Conservation (phyloP, 73 alveolate genomes). For the Paramecium caudatum region DNA sequence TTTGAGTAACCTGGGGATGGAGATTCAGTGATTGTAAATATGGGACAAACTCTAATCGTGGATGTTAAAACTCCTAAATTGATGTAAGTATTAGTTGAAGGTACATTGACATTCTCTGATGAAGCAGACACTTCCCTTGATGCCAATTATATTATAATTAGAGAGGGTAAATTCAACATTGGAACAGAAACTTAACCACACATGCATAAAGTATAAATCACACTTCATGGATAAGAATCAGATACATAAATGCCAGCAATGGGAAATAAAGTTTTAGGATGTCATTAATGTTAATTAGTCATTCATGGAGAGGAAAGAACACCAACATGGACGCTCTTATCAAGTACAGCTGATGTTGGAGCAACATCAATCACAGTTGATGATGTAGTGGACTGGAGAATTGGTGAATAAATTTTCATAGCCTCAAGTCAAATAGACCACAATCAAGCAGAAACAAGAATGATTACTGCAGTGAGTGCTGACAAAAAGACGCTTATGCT, state of each 20-base stretch:
- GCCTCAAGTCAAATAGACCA: constrained; percentile 84
- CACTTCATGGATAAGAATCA: constrained; percentile 81
- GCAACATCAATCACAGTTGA: constrained; percentile 77
- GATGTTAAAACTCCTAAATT: constrained; percentile 83
- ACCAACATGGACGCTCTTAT: constrained; percentile 88
- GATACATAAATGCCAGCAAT: constrained; percentile 84
- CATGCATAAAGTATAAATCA: constrained; percentile 79
- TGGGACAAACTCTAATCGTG: constrained; percentile 80
- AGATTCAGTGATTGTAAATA: constrained; percentile 80
- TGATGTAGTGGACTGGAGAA: constrained; percentile 83
- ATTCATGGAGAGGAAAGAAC: constrained; percentile 86
- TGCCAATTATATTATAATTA: constrained; percentile 84
- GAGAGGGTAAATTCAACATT: constrained; percentile 83
- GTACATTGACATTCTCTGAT: constrained; percentile 82
- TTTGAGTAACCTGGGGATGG: constrained; percentile 86
- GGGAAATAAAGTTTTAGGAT: constrained; percentile 89
- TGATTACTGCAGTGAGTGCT: constrained; percentile 71
- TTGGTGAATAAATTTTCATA: constrained; percentile 86
- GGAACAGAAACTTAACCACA: constrained; percentile 89
- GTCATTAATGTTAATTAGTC: constrained; percentile 82
- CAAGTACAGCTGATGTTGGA: constrained; percentile 79
- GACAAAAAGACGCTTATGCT: constrained; percentile 39
- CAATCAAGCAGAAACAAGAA: constrained; percentile 83
- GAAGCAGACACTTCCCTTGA: constrained; percentile 81
- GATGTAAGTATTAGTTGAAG: constrained; percentile 84